Base-by-base conservation (phyloP, 257 asterid genomes). In the Nicotiana paniculata region DNA sequence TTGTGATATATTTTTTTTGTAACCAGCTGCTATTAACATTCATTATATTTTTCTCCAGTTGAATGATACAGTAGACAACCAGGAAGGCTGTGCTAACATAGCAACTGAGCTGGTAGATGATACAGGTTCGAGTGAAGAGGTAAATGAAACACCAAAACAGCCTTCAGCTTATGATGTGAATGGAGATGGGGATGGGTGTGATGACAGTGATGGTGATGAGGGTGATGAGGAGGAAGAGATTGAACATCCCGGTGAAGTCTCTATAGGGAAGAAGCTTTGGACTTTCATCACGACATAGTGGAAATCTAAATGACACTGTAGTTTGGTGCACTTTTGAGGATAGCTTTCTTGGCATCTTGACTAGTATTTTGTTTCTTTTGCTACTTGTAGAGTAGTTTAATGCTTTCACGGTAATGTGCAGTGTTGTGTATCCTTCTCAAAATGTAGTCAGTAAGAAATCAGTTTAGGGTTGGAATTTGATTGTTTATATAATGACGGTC, bases 191-290 rank as follows among this genome's bases (percentile, higher is more conserved):
- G 76, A 63, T 54, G 78, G 83, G 54, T 81, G 80, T 70, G 87
- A 85, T 30, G 92, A 86, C 79, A 84, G 84, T 80, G 77, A 11
- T 2, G 90, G 78, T 9, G 90, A 84, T 28, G 82, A 83, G 4
- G 90, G 78, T 9, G 90, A 84, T 28, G 82, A 83, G 4, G 96
- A 90, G n/a, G 95, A 85, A 7, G 92, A 89, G n/a, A 97, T 89
- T 81, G 86, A 85, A 51, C 98, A 93, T 86, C 98, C 97, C 0
- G 99, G 99, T 63, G 90, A 96, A 89, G 93, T n/a, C 61, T 96
- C 99, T 53, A 82, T 96, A 1, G 97, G 98, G 77, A 96, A 90
- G 93, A 96, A 96, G 90, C 86, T 96, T 32, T 94, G 98, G 99
- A 96, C 89, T 61, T 95, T 96, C 83, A 92, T 96, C 84, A 91